Conservation (phyloP, 2,329 filamentous ascomycete species). For the Trichoderma sp. region DNA sequence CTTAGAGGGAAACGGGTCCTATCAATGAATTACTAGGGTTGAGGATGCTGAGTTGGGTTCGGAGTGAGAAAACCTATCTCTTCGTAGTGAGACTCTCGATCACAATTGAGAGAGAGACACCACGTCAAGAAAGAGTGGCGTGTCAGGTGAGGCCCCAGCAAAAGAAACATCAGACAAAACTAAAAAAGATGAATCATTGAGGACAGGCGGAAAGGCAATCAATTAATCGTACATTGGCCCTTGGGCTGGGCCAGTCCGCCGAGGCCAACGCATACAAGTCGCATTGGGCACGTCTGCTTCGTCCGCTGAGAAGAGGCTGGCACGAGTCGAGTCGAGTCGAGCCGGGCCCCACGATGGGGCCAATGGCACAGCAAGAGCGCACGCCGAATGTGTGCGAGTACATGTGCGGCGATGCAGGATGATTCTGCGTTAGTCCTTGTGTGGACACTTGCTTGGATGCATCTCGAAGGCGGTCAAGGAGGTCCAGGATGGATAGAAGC, state of each 20-base stretch:
- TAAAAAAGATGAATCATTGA: not conserved
- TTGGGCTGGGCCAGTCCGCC: slow-evolving; percentile 26
- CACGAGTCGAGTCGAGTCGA: not conserved
- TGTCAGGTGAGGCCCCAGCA: not conserved
- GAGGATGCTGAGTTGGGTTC: not conserved
- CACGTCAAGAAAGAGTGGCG: not conserved
- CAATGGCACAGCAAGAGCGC: slow-evolving; percentile 1
- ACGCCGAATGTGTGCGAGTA: not conserved
- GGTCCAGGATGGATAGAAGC: not conserved
- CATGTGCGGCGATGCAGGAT: not conserved
- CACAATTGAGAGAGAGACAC: too few relatives aligned
- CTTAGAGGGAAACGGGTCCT: too few relatives aligned
- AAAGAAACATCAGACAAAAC: not conserved
- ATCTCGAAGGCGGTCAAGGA: too few relatives aligned
- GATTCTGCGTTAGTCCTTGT: not conserved
- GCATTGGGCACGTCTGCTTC: slow-evolving; percentile 25
- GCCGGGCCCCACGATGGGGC: slow-evolving; percentile 4
- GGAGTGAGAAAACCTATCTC: not conserved
- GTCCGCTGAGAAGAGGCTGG: slow-evolving; percentile 23
- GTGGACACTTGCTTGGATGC: too few relatives aligned
- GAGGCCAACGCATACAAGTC: slow-evolving; percentile 21
- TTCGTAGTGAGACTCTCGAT: not conserved
- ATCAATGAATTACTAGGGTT: not conserved
- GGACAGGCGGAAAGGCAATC: slow-evolving; percentile 21
- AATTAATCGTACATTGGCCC: slow-evolving; percentile 24